Percentiles rank a stretch among this genome's conserved stretches.
These are phyloP conservation scores for Albatrellus sp. DNA, from an alignment of 1,284 basidiomycete genomes.

Conservation along the genomic window DNA sequence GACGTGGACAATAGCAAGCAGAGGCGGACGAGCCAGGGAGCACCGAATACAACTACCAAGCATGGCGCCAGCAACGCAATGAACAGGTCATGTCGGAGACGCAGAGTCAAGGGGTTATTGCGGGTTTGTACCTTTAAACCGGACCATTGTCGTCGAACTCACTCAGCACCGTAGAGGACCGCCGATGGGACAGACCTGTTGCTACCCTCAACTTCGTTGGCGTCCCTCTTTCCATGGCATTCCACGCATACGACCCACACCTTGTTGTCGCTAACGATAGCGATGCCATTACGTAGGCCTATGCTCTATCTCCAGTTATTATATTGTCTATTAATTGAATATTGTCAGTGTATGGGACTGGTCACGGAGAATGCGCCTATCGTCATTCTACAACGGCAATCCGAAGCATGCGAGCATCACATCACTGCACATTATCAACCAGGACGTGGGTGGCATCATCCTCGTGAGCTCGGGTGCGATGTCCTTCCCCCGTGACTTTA, in stretches of 20 bases:
- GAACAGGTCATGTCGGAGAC: conserved; percentile 73
- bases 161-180: conserved; percentile 22
- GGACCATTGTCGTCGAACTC: neutral
- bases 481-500: neutral
- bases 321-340: conserved; percentile 2
- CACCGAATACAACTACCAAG: conserved; percentile 87
- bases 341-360: conserved; percentile 82
- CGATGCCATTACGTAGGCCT: conserved; percentile 75
- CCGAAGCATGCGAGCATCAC: conserved; percentile 76
- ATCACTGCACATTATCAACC: conserved; percentile 88
- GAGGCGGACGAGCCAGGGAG: conserved; percentile 95
- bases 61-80: conserved; percentile 90
- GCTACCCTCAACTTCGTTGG: conserved; percentile 61
- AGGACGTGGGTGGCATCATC: conserved; percentile 88
- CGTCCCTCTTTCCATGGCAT: conserved; percentile 68
- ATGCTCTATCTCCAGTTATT: conserved; percentile 4
- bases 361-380: conserved; percentile 69
- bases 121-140: conserved; percentile 37
- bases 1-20: conserved; percentile 47
- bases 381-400: conserved; percentile 86
- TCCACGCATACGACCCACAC: conserved; percentile 90
- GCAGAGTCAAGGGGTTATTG: conserved; percentile 51
- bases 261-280: conserved; percentile 79
- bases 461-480: conserved; percentile 74
- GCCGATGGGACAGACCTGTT: conserved; percentile 74